Evolutionary conservation across 305 asterid species (phyloP), one percentile per base, ranked within the genome.

Genomic region (Solanum aculeatissimum): DNA sequence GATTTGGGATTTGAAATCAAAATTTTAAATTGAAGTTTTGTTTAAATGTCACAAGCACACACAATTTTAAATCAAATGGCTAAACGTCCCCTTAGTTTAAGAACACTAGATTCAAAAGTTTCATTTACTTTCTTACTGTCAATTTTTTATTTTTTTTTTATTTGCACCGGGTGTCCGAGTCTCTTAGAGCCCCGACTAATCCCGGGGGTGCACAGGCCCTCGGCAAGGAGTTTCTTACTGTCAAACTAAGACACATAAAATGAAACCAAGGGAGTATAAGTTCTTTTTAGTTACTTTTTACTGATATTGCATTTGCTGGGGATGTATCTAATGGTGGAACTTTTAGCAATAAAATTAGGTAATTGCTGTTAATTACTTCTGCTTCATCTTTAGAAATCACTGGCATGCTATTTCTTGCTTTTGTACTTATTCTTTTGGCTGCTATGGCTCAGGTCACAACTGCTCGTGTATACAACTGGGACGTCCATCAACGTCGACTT

Each of bases 401-500:
- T 16, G 81, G 10, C 2, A 11, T 47, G 60, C 60, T 74, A 69
- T 8, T 69, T 38, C 16, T 38, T 66, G 7, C 79, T 43, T 45
- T 9, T 16, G 3, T 16, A 4, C 62, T 75, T 25, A 75, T 75
- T 75, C 25, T 27, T 75, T 9, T 49, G 16, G 55, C 60, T 68
- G 15, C 68, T 68, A 75, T 68, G 66, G 29, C 54, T 85, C 92
- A 96, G 99, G 99, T 96, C 49, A 96, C 98, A 7, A 93, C 91
- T 80, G 97, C 99, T 82, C 97, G 99, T 10, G 94, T 95, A 71
- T 96, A 96, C 89, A 96, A 96, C 89, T 95, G 98, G 98, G 99
- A 96, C 66, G 97, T 96, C 57, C 98, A 96, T 89, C 98, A 95
- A 87, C 95, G 98, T 38, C 90, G 96, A 89, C 87, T 90, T 81